phyloP scores from a whole-genome alignment of 2,329 filamentous ascomycete genomes.

The Ceratocystis cubensis region DNA sequence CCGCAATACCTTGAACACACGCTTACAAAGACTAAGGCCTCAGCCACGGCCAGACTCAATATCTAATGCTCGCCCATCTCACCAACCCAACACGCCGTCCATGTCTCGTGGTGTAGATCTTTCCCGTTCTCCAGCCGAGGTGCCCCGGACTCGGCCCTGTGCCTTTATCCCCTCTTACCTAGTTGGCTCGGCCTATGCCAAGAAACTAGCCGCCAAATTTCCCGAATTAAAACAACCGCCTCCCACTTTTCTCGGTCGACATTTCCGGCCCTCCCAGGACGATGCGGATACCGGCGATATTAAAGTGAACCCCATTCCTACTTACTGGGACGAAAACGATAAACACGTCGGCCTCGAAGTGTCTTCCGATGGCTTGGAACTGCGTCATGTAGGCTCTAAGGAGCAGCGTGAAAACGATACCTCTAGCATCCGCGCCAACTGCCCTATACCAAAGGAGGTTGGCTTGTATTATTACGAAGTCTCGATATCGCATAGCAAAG shows the following conservation, averaged over 20 bases:
- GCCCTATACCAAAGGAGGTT: constrained; percentile 76
- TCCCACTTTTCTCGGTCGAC: background rate
- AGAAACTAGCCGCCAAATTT: constrained; percentile 51
- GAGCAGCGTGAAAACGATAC: constrained; percentile 51
- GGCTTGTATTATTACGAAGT: constrained; percentile 93
- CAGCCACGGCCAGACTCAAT: no score
- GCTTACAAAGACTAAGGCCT: background rate
- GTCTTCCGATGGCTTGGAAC: constrained; percentile 57
- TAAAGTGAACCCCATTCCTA: constrained; percentile 55
- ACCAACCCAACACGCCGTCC: constrained; percentile 29
- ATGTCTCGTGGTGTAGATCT: constrained; percentile 43
- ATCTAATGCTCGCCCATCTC: background rate
- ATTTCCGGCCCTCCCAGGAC: background rate
- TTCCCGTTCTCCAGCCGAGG: constrained; percentile 30
- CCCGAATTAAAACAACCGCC: constrained; percentile 34
- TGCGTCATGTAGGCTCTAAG: constrained; percentile 44
- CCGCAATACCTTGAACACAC: background rate
- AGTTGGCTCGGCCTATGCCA: constrained; percentile 61
- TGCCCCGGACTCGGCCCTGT: constrained; percentile 23
- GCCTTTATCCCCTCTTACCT: constrained; percentile 75
- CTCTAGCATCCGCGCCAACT: constrained; percentile 67
- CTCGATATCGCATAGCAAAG: constrained; percentile 37
- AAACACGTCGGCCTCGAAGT: constrained; percentile 48
- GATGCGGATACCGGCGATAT: constrained; percentile 30
- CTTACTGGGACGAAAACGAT: constrained; percentile 45